Percentiles rank a stretch among this genome's conserved stretches.
Conservation (phyloP, 2,329 filamentous ascomycete species). For the Arthrinium puccinioides region DNA sequence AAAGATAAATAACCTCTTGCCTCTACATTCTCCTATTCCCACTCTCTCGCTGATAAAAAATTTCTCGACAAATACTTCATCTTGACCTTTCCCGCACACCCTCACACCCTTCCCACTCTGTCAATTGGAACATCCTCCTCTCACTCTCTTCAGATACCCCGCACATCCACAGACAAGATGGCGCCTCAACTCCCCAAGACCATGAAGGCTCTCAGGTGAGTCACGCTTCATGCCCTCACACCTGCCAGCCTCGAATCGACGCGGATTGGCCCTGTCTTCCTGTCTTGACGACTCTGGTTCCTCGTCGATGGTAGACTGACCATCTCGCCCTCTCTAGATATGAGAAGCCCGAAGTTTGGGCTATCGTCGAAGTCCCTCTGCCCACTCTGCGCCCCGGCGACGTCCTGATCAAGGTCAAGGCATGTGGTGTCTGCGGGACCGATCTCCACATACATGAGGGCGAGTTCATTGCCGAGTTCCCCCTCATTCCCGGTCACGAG, state of each 20-base stretch:
- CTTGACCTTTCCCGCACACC: background rate
- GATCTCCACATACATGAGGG: conserved; percentile 57
- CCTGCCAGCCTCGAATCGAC: background rate
- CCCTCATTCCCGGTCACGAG: conserved; percentile 61
- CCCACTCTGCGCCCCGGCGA: conserved; percentile 53
- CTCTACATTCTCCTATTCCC: too few species aligned
- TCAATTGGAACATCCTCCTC: background rate
- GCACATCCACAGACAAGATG: conserved; percentile 18
- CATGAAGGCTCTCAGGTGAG: conserved; percentile 53
- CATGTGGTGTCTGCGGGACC: conserved; percentile 30
- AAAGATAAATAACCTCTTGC: too few species aligned
- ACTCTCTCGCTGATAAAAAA: background rate
- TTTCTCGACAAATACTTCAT: background rate
- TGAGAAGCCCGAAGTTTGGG: conserved; percentile 54
- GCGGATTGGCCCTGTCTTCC: background rate
- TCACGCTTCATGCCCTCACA: conserved; percentile 5
- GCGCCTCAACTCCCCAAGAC: conserved; percentile 24
- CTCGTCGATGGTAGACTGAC: background rate
- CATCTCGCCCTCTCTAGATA: conserved; percentile 32
- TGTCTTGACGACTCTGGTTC: background rate
- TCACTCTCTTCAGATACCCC: conserved; percentile 6
- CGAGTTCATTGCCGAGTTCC: conserved; percentile 58
- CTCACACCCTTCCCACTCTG: background rate
- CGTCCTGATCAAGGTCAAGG: conserved; percentile 60
- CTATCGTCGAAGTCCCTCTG: conserved; percentile 54